phyloP scores from a whole-genome alignment of 139 green algal genomes.

The Gonium pectorale region DNA sequence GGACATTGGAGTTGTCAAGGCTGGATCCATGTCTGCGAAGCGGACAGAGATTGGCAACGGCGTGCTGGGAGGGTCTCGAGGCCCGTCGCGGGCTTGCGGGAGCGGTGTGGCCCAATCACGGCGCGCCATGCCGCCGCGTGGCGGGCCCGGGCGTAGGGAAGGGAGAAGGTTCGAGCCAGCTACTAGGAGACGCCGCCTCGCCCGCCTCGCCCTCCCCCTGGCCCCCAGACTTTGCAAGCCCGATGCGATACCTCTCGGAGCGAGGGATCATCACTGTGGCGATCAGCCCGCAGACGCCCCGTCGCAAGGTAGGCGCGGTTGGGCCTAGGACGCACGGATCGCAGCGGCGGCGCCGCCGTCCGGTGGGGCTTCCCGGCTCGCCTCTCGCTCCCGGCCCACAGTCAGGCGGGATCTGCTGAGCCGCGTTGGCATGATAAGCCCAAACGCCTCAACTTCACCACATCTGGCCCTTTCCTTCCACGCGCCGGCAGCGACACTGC shows the following conservation, averaged over 20 bases:
- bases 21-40: neutral
- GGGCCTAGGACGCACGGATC: neutral
- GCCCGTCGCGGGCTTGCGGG: neutral
- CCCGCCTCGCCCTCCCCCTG: neutral
- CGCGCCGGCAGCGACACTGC: neutral
- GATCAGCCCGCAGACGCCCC: neutral
- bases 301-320: neutral
- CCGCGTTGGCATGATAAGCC: neutral
- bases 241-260: conserved; percentile 28
- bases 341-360: too few relatives aligned
- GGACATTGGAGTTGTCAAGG: too few relatives aligned
- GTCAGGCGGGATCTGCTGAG: neutral
- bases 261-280: neutral
- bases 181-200: too few relatives aligned
- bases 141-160: too few relatives aligned
- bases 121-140: neutral
- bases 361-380: too few relatives aligned
- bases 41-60: neutral
- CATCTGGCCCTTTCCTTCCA: neutral
- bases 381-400: too few relatives aligned
- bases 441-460: neutral
- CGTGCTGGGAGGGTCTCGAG: neutral
- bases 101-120: neutral
- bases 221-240: conserved; percentile 1
- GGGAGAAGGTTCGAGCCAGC: too few relatives aligned